Evolutionary conservation across 2,329 filamentous ascomycete species (phyloP), one percentile per base, ranked within the genome.

Genomic region (Cadophora luteo-olivacea): DNA sequence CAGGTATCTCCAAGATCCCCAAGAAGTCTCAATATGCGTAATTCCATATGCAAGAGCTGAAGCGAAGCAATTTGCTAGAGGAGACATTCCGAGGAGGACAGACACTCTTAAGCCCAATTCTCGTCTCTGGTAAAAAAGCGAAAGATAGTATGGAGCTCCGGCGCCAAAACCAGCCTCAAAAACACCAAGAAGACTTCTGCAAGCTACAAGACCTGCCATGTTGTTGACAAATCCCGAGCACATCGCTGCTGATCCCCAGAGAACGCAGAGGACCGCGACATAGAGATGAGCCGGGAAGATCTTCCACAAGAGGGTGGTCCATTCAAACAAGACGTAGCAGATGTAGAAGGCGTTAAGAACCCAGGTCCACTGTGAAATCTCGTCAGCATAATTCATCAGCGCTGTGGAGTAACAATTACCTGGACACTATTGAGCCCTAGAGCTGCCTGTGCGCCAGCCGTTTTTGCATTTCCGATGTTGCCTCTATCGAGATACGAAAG

Each of bases 11-110:
- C 78, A 80, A 7, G 71, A 69, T 11, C 70, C 76, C 24, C 79
- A 65, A 1, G 68, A 71, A 1, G 71, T 67, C 9, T 75, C 69
- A 51, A 75, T 75, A 12, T 77, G 75, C 4, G 75, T 76, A 55
- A 80, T 78, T 7, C 76, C 78, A 61, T 79, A 80, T 0, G 78
- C 78, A 22, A 80, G 70, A 4, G 78, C 74, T 8, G 74, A 75
- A 5, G 78, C 78, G 66, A 79, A 80, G 24, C 76, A 78, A 36
- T 75, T 78, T 9, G 78, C 78, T 5, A 80, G 69, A 0, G 78
- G 77, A 19, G 77, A 75, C 48, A 75, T 75, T 0, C 73, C 74
- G 8, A 78, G 69, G 5, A 79, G 70, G 0, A 79, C 24, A 5
- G 74, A 72, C 24, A 75, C 72, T 38, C 78, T 74, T 8, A 77